These are phyloP conservation scores for Talaromyces sp. DNA, from an alignment of 2,329 filamentous ascomycete species.

Conservation along the genomic window DNA sequence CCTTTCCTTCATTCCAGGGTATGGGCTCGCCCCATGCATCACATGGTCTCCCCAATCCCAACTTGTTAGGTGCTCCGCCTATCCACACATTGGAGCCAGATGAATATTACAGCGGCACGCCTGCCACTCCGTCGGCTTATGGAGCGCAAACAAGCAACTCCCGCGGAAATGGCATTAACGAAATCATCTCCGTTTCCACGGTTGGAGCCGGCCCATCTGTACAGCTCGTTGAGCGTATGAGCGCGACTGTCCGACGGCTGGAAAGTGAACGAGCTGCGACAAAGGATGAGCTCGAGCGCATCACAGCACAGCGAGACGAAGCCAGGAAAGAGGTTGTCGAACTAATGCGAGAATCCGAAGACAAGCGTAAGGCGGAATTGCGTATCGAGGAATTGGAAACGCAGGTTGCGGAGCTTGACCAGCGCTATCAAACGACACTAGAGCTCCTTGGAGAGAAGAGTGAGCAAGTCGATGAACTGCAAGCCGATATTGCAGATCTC, in stretches of 20 bases:
- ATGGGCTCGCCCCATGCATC: conserved; percentile 30
- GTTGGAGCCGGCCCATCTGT: conserved; percentile 88
- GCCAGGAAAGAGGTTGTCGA: conserved; percentile 86
- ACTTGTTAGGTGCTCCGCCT: conserved; percentile 31
- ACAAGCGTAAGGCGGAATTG: conserved; percentile 58
- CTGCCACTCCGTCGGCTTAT: conserved; percentile 37
- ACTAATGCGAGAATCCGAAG: conserved; percentile 82
- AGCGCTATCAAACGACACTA: conserved; percentile 82
- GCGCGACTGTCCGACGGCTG: conserved; percentile 81
- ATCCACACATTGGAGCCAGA: conserved; percentile 47
- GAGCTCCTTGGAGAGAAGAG: conserved; percentile 97
- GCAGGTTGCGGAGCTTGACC: conserved; percentile 65
- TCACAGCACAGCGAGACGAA: conserved; percentile 84
- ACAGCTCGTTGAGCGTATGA: conserved; percentile 94
- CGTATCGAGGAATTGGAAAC: conserved; percentile 64
- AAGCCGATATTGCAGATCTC: conserved; percentile 82
- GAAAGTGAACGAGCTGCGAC: conserved; percentile 88
- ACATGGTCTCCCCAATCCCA: conserved; percentile 21
- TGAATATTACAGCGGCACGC: conserved; percentile 41
- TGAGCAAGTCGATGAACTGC: conserved; percentile 87
- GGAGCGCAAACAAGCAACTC: conserved; percentile 36
- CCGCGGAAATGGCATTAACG: conserved; percentile 63
- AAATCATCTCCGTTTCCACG: conserved; percentile 85
- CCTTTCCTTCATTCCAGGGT: conserved; percentile 26
- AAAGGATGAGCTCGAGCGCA: conserved; percentile 77